Evolutionary conservation across 2,329 filamentous ascomycete genomes (phyloP).

Genomic region (Exophiala viscosa): DNA sequence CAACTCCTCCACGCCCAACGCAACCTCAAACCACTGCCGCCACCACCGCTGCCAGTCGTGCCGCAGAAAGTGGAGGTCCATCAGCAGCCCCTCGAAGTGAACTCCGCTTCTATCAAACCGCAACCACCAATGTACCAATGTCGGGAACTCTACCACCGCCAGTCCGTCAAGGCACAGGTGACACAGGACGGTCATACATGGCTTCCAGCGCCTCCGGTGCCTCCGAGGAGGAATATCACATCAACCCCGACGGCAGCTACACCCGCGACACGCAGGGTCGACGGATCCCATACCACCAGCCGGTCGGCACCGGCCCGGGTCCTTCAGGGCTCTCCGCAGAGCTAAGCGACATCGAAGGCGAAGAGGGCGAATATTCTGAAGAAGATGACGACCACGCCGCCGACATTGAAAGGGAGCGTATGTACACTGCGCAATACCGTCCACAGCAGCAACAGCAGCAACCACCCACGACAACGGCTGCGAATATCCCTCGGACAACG

Average conservation of each 20-base stretch:
- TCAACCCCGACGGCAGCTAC: conserved; percentile 60
- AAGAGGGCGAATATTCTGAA: conserved; percentile 30
- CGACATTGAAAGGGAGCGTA: conserved; percentile 45
- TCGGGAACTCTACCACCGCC: conserved; percentile 13
- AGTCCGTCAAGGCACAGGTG: conserved; percentile 19
- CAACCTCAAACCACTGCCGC: conserved; percentile 32
- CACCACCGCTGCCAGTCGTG: conserved; percentile 29
- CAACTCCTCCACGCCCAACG: conserved; percentile 29
- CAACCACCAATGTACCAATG: conserved; percentile 12
- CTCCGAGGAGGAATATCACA: conserved; percentile 67
- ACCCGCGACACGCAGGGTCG: conserved; percentile 60
- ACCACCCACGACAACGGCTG: conserved; percentile 14
- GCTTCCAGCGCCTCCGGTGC: conserved; percentile 52
- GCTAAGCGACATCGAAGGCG: conserved; percentile 14
- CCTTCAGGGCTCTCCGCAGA: conserved; percentile 3
- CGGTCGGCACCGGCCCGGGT: conserved; percentile 31
- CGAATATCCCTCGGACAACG: conserved; percentile 16
- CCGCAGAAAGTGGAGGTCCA: conserved; percentile 12
- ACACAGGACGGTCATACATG: conserved; percentile 37
- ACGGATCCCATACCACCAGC: conserved; percentile 53
- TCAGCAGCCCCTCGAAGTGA: conserved; percentile 14
- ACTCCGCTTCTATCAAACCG: conserved; percentile 9
- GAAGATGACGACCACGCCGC: conserved; percentile 51
- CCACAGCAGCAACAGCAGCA: conserved; percentile 27
- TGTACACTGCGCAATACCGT: conserved; percentile 28